phyloP scores from a whole-genome alignment of 176 grass and related monocot species.

The Bromus sterilis region DNA sequence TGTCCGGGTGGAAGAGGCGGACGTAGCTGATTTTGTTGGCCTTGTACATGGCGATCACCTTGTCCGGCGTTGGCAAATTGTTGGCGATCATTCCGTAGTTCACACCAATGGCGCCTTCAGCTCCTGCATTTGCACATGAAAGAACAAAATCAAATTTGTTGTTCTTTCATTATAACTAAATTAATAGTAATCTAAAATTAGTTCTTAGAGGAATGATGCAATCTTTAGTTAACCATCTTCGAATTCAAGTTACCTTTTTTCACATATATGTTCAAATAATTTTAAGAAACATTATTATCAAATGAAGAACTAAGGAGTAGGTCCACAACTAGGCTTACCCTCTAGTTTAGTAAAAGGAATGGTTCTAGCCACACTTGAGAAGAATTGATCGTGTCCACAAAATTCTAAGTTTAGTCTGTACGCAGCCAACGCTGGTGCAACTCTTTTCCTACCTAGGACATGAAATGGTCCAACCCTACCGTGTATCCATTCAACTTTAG shows the following conservation, averaged over 20 bases:
- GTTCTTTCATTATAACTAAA: too few species aligned
- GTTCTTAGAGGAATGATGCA: neutral
- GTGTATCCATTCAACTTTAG: neutral
- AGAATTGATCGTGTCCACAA: neutral
- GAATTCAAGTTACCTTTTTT: neutral
- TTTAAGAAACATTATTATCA: neutral
- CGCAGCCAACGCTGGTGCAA: neutral
- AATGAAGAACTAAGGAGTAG: neutral
- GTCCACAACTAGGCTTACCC: neutral
- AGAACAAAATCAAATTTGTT: neutral
- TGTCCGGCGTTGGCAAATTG: slow-evolving; percentile 70
- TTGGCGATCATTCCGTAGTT: slow-evolving; percentile 82
- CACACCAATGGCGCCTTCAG: slow-evolving; percentile 61
- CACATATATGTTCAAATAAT: neutral
- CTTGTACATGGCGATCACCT: slow-evolving; percentile 83
- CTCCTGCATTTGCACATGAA: slow-evolving; percentile 27
- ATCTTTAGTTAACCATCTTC: neutral
- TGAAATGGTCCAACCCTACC: neutral
- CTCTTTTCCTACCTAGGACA: slow-evolving; percentile 30
- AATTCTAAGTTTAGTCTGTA: slow-evolving; percentile 12
- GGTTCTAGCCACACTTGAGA: slow-evolving; percentile 15
- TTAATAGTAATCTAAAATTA: too few species aligned
- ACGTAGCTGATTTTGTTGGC: slow-evolving; percentile 60
- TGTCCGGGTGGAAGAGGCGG: slow-evolving; percentile 72
- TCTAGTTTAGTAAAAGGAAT: neutral